Conservation (phyloP, 805 yeast genomes). For the Metschnikowia cubensis region DNA sequence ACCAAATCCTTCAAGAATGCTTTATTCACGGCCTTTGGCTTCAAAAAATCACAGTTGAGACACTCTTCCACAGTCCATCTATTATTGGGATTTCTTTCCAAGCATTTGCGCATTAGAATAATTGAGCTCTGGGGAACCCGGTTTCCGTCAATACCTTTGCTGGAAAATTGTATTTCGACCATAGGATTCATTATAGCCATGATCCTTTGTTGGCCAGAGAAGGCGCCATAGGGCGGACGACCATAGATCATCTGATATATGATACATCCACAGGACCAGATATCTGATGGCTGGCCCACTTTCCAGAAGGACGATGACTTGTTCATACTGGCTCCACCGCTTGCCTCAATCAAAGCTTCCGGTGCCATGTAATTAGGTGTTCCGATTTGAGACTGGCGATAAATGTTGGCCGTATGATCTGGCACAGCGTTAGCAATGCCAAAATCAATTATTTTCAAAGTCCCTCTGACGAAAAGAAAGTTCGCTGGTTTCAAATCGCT, state of each 20-base stretch:
- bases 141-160: conserved; percentile 54
- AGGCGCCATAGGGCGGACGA: conserved; percentile 81
- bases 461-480: conserved; percentile 77
- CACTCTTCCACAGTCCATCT: conserved; percentile 65
- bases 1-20: conserved; percentile 66
- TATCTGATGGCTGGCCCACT: conserved; percentile 92
- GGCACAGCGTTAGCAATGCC: conserved; percentile 95
- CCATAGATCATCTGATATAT: conserved; percentile 95
- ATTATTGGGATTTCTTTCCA: conserved; percentile 62
- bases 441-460: conserved; percentile 85
- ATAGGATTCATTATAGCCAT: conserved; percentile 85
- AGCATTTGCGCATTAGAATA: conserved; percentile 68
- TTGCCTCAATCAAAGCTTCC: conserved; percentile 69
- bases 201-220: conserved; percentile 70
- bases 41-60: conserved; percentile 59
- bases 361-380: conserved; percentile 99
- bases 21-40: conserved; percentile 70
- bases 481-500: conserved; percentile 69
- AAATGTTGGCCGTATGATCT: conserved; percentile 85
- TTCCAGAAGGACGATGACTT: conserved; percentile 47
- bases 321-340: conserved; percentile 22
- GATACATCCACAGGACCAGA: conserved; percentile 98
- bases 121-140: conserved; percentile 67
- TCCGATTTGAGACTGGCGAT: conserved; percentile 87
- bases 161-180: conserved; percentile 64